phyloP scores from a whole-genome alignment of 2,329 filamentous ascomycete species.

The Fusarium vanettenii region DNA sequence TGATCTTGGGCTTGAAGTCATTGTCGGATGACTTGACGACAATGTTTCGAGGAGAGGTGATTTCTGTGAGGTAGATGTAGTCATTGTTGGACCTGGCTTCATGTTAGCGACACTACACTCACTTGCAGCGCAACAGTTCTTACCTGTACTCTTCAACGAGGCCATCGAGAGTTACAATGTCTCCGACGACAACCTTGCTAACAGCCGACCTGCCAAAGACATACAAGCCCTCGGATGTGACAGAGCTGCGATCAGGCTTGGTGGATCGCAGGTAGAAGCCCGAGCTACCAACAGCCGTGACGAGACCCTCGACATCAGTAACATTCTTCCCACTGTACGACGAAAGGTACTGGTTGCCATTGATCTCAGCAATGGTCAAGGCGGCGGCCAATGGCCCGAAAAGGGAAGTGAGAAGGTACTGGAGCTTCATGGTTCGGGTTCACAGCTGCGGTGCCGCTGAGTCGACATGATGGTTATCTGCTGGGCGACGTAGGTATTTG shows the following conservation, averaged over 20 bases:
- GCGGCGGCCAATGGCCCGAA: slow-evolving; percentile 46
- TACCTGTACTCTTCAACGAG: slow-evolving; percentile 68
- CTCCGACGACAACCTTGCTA: slow-evolving; percentile 68
- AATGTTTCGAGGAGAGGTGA: slow-evolving; percentile 66
- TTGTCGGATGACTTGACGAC: slow-evolving; percentile 65
- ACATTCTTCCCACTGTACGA: slow-evolving; percentile 67
- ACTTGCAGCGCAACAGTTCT: slow-evolving; percentile 20
- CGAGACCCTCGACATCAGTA: slow-evolving; percentile 69
- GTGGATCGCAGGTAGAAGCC: slow-evolving; percentile 75
- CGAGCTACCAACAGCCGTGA: slow-evolving; percentile 71
- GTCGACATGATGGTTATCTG: slow-evolving; percentile 6
- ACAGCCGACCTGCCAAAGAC: slow-evolving; percentile 67
- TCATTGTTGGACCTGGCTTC: slow-evolving; percentile 59
- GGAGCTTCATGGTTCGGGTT: slow-evolving; percentile 46
- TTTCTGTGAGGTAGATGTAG: slow-evolving; percentile 74
- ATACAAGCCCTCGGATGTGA: slow-evolving; percentile 74
- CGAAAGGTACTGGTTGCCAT: slow-evolving; percentile 73
- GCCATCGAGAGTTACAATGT: slow-evolving; percentile 70
- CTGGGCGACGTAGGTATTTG: slow-evolving; percentile 24
- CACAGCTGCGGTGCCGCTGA: neutral
- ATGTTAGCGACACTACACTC: neutral
- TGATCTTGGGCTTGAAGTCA: slow-evolving; percentile 66
- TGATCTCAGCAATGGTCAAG: slow-evolving; percentile 71
- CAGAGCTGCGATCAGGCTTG: slow-evolving; percentile 63
- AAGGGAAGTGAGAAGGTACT: slow-evolving; percentile 44